Conservation (phyloP, 208 protist species). For the Tritrichomonas musculus region DNA sequence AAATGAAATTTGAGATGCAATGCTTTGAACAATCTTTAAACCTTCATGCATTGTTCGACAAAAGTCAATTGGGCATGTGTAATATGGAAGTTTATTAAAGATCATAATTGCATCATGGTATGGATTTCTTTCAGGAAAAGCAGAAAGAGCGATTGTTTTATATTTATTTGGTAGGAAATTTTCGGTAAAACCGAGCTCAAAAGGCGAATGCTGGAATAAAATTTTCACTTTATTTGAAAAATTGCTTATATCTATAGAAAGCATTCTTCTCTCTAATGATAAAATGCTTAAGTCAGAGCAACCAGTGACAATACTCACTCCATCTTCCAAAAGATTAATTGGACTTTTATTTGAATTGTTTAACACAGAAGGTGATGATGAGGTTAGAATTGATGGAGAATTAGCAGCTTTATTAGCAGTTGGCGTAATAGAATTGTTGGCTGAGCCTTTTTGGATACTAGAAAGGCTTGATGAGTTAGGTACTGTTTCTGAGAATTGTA, state of each 20-base stretch:
- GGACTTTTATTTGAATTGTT: too few relatives aligned
- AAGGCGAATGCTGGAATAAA: background rate
- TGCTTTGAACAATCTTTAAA: background rate
- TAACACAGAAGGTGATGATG: too few relatives aligned
- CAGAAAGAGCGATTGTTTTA: background rate
- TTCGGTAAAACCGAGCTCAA: background rate
- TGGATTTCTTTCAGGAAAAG: background rate
- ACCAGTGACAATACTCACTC: too few relatives aligned
- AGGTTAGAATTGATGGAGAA: too few relatives aligned
- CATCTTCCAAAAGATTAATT: background rate
- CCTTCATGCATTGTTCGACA: background rate
- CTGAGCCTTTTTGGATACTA: too few relatives aligned
- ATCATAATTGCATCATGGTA: background rate
- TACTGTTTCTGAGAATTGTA: too few relatives aligned
- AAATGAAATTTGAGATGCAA: constrained; percentile 18
- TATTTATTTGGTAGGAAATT: background rate
- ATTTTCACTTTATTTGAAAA: background rate
- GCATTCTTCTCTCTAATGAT: background rate
- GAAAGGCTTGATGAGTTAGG: background rate
- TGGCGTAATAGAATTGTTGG: too few relatives aligned
- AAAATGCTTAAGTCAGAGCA: too few relatives aligned
- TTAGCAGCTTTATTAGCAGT: too few relatives aligned
- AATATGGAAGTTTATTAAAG: background rate
- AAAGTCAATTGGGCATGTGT: background rate
- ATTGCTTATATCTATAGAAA: background rate